A percentile compares a stretch with the other conserved stretches of the same genome.
phyloP scores from a whole-genome alignment of 1,284 basidiomycete species.

The Pseudozyma hubeiensis region DNA sequence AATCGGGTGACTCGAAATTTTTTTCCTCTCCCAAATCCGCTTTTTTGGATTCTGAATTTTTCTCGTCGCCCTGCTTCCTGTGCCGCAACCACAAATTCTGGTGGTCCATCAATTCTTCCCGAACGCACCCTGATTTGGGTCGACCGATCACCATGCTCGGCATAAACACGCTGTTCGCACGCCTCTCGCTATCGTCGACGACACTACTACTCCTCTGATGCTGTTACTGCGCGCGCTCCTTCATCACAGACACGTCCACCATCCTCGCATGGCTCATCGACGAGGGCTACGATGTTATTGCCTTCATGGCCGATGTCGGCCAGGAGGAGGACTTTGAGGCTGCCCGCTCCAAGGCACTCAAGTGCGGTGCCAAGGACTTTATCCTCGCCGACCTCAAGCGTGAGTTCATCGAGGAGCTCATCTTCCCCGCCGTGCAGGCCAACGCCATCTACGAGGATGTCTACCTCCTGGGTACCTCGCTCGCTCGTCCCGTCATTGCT shows the following conservation, averaged over 20 bases:
- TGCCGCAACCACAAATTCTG: conserved; percentile 2
- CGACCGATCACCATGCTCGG: conserved; percentile 20
- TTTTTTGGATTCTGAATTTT: conserved; percentile 10
- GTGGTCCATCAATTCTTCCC: neutral
- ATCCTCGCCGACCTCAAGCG: conserved; percentile 91
- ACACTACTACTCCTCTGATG: neutral
- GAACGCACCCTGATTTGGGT: conserved; percentile 2
- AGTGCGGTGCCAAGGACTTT: conserved; percentile 94
- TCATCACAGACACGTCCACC: conserved; percentile 63
- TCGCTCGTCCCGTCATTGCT: conserved; percentile 97
- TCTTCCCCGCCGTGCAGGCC: conserved; percentile 95
- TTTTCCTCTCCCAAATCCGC: conserved; percentile 5
- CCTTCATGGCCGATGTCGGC: conserved; percentile 99
- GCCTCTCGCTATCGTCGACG: neutral
- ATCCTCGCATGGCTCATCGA: conserved; percentile 77
- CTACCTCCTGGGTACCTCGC: conserved; percentile 96
- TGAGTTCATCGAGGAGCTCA: conserved; percentile 95
- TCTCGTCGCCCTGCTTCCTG: neutral
- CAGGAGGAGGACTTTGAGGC: conserved; percentile 99
- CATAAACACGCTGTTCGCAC: neutral
- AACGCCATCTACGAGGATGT: conserved; percentile 99
- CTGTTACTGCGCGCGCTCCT: neutral
- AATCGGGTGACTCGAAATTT: conserved; percentile 45
- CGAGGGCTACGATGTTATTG: conserved; percentile 94
- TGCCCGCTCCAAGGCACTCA: conserved; percentile 88